Base-by-base conservation (phyloP, 163 green algal genomes). In the Chloroidium sp. region DNA sequence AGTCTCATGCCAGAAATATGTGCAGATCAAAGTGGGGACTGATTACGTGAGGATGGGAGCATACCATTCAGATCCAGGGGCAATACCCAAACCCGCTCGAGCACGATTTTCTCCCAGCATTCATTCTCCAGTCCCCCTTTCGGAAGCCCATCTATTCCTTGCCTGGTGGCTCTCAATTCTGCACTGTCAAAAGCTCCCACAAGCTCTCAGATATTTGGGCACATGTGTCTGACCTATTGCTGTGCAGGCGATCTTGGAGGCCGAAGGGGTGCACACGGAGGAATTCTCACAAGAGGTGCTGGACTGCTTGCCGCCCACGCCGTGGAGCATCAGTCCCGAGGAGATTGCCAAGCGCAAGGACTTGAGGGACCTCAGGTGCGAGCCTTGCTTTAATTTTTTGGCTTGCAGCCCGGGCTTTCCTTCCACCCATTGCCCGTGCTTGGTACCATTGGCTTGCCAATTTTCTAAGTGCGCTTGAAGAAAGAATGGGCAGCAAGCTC, bases 251-350 rank as follows among this genome's bases (percentile, higher is more conserved):
- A 84, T 96, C 72, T 79, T 97, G 75, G 82, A 88, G 69, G 81
- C 86, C 58, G 87, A 96, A 81, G 84, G 79, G 4, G 84, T 97
- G 12, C 68, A 85, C 0, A 75, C 82, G 4, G 72, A 59, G 61
- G 59, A 72, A 0, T 84, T 84, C 69, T 74, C 12, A 3, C 60
- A 69, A 4, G 82, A 92, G 69, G 94, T 93, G 75, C 82, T 97
- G 69, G 92, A 86, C 4, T 96, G 92, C 84, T 86, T 98, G 79
- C 95, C 95, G 0, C 3, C 68, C 36, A 88, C 83, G 13, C 90
- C 90, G 1, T 98, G 95, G 95, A 68, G 62, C 78, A 89, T 97
- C 10, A 69, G 82, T 0, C 61, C 84, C 2, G 84, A 89, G 69
- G 93, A 98, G 10, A 59, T 92, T 3, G 75, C 61, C 1, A 10